phyloP scores from a whole-genome alignment of 2,329 filamentous ascomycete genomes.

The Zymoseptoria passerinii region DNA sequence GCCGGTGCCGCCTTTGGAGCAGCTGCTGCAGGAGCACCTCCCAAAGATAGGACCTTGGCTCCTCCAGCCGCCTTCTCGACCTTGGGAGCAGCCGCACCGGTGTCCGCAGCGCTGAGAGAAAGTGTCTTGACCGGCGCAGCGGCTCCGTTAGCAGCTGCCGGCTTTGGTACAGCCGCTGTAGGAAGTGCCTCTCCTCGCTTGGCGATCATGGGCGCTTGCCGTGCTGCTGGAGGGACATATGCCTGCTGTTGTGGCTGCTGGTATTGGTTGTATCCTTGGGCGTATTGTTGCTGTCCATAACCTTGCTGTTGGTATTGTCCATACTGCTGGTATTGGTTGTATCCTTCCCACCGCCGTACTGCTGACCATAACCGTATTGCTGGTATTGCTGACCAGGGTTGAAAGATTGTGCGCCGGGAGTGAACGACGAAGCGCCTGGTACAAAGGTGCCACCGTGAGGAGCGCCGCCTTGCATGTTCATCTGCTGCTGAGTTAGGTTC shows the following conservation, averaged over 20 bases:
- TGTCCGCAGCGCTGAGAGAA: constrained; percentile 44
- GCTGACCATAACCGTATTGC: constrained; percentile 34
- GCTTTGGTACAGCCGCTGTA: constrained; percentile 39
- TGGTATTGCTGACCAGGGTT: constrained; percentile 26
- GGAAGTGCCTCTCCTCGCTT: constrained; percentile 50
- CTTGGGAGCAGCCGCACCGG: constrained; percentile 47
- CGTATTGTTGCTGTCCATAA: constrained; percentile 24
- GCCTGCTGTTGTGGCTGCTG: constrained; percentile 40
- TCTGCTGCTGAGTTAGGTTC: constrained; percentile 31
- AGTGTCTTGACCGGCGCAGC: constrained; percentile 50
- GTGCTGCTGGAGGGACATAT: constrained; percentile 44
- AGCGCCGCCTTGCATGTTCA: constrained; percentile 27
- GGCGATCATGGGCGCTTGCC: constrained; percentile 52
- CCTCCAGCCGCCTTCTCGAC: constrained; percentile 42
- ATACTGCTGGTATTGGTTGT: constrained; percentile 30
- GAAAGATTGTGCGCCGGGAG: constrained; percentile 30
- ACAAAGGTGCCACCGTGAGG: constrained; percentile 18
- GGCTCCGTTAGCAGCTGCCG: constrained; percentile 44
- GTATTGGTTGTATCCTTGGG: constrained; percentile 35
- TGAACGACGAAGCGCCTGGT: constrained; percentile 31
- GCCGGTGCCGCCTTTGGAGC: constrained; percentile 37
- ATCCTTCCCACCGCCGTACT: constrained; percentile 32
- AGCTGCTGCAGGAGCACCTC: constrained; percentile 35
- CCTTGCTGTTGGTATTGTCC: constrained; percentile 36
- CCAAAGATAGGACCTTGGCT: constrained; percentile 68